Base-by-base conservation (phyloP, 768 basidiomycete species). In the Astraeus odoratus region DNA sequence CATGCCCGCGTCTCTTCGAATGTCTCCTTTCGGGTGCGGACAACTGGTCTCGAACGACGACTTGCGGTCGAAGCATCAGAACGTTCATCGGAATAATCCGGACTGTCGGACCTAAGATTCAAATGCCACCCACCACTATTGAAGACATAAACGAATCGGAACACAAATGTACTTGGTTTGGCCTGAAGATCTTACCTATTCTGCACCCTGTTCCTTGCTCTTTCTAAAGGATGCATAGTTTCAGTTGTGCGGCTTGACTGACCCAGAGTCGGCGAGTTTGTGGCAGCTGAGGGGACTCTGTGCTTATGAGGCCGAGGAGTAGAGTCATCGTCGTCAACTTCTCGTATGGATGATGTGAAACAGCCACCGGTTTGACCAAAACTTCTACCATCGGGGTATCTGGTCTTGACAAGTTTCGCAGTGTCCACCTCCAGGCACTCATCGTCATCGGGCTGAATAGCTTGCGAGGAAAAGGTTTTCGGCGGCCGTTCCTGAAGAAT, bases 291-390 rank as follows among this genome's bases (percentile, higher is more conserved):
- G 3, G 24, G 39, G 26, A 8, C 40, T 8, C 31, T 50, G 42
- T 18, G 42, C 35, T 45, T 42, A 19, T 25, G 5, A 4, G 60
- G 63, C 26, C 60, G 53, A 38, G 61, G 63, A 2, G 63, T 63
- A 19, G 31, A 51, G 18, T 63, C 53, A 9, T 57, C 57, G 8
- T 48, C 53, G 8, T 48, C 53, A 16, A 39, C 27, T 5, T 51
- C 51, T 8, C 12, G 26, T 30, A 41, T 4, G 12, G 25, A 16
- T 20, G 30, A 15, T 12, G 27, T 29, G 7, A 12, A 16, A 23
- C 20, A 39, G 46, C 46, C 5, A 19, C 4, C 1, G 43, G 15
- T 8, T 39, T 47, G 39, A 33, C 47, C 12, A 8, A 46, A 26
- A 47, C 43, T 19, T 22, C 27, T 19, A 5, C 24, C n/a, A 12